phyloP scores from a whole-genome alignment of 2,329 filamentous ascomycete species.

The Chrysoporthe austroafricana region DNA sequence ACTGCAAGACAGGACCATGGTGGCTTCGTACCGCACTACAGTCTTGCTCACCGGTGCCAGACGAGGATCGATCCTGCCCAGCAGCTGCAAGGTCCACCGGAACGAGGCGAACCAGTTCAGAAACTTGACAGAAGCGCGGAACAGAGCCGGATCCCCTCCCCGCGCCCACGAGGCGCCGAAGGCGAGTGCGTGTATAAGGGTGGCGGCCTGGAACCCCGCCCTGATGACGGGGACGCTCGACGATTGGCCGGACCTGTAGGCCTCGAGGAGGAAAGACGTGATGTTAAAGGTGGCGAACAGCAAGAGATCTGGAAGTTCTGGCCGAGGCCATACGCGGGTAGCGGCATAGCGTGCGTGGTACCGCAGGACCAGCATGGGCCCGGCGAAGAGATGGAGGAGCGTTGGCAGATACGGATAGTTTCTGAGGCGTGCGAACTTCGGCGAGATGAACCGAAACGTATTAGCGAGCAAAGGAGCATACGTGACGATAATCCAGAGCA shows the following conservation, averaged over 20 bases:
- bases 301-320: conserved; percentile 15
- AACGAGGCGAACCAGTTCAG: conserved; percentile 26
- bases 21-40: background rate
- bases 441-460: conserved; percentile 7
- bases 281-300: conserved; percentile 19
- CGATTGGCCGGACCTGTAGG: background rate
- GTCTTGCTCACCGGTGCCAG: background rate
- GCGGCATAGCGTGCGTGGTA: conserved; percentile 22
- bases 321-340: conserved; percentile 18
- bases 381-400: conserved; percentile 14
- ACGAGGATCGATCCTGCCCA: conserved; percentile 5
- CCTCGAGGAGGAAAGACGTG: conserved; percentile 12
- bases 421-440: conserved; percentile 18
- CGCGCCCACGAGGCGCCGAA: conserved; percentile 21
- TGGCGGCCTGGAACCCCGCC: conserved; percentile 14
- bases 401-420: conserved; percentile 11
- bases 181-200: conserved; percentile 5
- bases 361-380: conserved; percentile 4
- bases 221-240: background rate
- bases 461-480: conserved; percentile 16
- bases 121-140: conserved; percentile 22
- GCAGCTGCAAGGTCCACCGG: background rate
- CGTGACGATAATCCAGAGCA: conserved; percentile 17
- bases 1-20: background rate
- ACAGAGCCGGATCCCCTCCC: conserved; percentile 5